Evolutionary conservation across 805 yeast genomes (phyloP), one percentile per base, ranked within the genome.

Genomic region (Lachancea quebecensis): DNA sequence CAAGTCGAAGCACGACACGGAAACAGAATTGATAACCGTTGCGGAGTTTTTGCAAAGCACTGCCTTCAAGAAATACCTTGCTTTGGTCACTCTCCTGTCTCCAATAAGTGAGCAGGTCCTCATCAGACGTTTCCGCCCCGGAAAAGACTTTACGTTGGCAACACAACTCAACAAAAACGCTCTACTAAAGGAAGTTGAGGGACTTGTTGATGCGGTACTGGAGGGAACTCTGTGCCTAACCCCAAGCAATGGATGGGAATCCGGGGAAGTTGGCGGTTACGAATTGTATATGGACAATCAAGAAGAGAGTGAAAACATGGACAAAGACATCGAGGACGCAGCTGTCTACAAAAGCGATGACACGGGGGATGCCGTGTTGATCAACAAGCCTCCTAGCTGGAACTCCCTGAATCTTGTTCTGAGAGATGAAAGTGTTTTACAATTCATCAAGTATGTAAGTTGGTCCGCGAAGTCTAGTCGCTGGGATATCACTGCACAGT

Each of bases 221-320:
- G 98, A 91, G 57, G 93, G 89, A 2, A 85, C 95, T 0, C 65
- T 91, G 46, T 78, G 81, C 45, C 62, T 93, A 38, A 91, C 98
- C 0, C 96, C 96, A 0, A 74, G 84, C 2, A 50, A 50, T 39
- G 86, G 86, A 34, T 91, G 97, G 96, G 86, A 79, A 40, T 71
- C 77, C 30, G 95, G 95, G n/a, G 95, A 87, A 56, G 68, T 73
- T 40, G 99, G 99, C 32, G 99, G 97, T 1, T 93, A 95, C 65
- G 97, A 93, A 59, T 69, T 95, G 43, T 82, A 91, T 58, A 86
- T 93, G 95, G 70, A 74, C n/a, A 68, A 74, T 49, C 77, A 77
- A 38, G 71, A 66, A 1, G 72, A 65, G 1, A 72, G 67, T 2
- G 70, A 62, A 3, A 76, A 68, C 10, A 75, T 69, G 18, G 78